Conservation (phyloP, 345 rosid genomes). For the Heritiera fomes region DNA sequence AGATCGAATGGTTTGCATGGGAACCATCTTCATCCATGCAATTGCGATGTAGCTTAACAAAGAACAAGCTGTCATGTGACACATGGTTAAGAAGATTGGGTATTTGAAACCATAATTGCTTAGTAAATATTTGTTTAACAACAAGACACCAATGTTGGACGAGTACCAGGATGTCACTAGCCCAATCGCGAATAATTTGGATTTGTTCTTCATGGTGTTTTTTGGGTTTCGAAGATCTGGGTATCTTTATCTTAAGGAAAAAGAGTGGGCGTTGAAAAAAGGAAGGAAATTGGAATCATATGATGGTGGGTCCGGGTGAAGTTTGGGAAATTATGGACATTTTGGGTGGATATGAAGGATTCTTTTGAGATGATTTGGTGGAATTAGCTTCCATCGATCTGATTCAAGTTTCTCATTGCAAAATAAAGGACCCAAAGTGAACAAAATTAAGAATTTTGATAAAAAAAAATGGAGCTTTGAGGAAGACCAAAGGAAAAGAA, state of each 20-base stretch:
- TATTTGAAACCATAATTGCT: conserved; percentile 97
- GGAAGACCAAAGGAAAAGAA: conserved; percentile 17
- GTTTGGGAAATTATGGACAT: not conserved
- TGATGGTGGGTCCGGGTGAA: conserved; percentile 14
- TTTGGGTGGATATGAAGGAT: not conserved
- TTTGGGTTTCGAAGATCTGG: not conserved
- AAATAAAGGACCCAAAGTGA: not conserved
- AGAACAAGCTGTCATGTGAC: conserved; percentile 99
- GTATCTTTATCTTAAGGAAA: not conserved
- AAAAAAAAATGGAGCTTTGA: not conserved
- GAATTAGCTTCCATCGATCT: conserved; percentile 30
- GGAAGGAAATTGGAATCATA: conserved; percentile 9
- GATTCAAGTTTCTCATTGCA: conserved; percentile 1
- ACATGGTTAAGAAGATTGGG: conserved; percentile 98
- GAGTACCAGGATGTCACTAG: conserved; percentile 89
- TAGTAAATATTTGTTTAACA: conserved; percentile 88
- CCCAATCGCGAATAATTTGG: conserved; percentile 75
- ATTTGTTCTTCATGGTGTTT: conserved; percentile 44
- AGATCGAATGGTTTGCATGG: conserved; percentile 96
- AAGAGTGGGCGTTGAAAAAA: conserved; percentile 3
- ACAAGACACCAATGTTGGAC: conserved; percentile 90
- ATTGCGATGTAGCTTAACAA: conserved; percentile 87
- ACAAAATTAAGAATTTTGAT: not conserved
- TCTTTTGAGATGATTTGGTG: conserved; percentile 11
- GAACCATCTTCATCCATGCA: conserved; percentile 97